A percentile compares a stretch with the other conserved stretches of the same genome.
Conservation (phyloP, 2,329 filamentous ascomycete genomes). For the Pestalotiopsis sp. region DNA sequence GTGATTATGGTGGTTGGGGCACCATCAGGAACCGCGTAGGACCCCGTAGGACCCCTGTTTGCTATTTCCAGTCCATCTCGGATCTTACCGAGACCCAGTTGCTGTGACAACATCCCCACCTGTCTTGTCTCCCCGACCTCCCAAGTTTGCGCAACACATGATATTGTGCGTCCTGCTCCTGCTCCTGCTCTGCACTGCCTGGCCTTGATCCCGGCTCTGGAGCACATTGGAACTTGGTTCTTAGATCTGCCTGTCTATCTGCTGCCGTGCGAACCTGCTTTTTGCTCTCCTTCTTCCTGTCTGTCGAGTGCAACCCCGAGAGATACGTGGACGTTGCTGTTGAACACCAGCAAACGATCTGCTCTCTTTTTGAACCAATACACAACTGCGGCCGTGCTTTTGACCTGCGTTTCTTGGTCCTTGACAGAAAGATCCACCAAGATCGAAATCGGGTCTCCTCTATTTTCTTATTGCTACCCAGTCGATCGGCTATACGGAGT, state of each 20-base stretch:
- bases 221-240: not conserved
- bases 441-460: not conserved
- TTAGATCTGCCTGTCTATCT: not conserved
- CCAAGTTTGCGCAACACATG: constrained; percentile 1
- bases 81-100: constrained; percentile 3
- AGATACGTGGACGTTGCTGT: not conserved
- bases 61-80: not conserved
- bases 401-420: not conserved
- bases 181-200: not conserved
- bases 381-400: not conserved
- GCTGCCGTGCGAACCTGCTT: not conserved
- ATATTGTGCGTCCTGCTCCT: not conserved
- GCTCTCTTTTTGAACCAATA: not conserved
- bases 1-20: not conserved
- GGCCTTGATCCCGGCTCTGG: not conserved
- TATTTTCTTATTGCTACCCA: not conserved
- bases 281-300: not conserved
- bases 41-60: not conserved
- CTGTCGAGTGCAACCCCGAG: not conserved
- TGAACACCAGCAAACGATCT: not conserved
- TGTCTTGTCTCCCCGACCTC: not conserved
- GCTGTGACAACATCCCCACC: constrained; percentile 2
- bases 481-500: not conserved
- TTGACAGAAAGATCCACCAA: not conserved
- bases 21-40: not conserved